Conservation (phyloP, 345 rosid genomes). For the Eucalyptus sp. region DNA sequence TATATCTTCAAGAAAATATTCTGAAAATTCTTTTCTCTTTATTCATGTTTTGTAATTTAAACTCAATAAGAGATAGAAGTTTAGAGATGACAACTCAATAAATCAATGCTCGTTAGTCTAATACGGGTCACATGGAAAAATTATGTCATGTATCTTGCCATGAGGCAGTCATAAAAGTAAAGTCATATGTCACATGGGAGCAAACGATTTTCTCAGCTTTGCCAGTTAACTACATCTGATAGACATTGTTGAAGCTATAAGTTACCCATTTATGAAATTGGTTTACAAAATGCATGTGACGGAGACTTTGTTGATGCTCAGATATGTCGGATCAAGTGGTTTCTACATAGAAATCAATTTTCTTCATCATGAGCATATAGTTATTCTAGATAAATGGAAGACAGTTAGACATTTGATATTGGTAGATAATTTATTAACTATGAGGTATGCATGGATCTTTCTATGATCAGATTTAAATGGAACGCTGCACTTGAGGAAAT, state of each 20-base stretch:
- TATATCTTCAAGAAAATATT: not conserved
- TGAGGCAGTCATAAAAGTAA: not conserved
- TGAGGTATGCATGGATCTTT: not conserved
- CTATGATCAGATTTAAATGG: not conserved
- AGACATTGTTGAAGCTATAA: no score
- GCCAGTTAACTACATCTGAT: not conserved
- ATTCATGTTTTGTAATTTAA: not conserved
- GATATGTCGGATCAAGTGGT: no score
- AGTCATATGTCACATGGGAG: not conserved
- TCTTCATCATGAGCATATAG: not conserved
- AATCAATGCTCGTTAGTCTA: not conserved
- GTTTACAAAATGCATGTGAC: no score
- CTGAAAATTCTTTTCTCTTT: not conserved
- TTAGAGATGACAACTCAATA: not conserved
- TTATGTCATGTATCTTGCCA: not conserved
- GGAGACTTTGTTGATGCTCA: no score
- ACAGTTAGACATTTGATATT: not conserved
- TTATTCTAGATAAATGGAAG: not conserved
- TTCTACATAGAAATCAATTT: no score
- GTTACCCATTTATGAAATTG: no score
- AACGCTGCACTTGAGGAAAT: not conserved
- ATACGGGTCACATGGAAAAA: not conserved
- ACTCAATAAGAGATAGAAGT: not conserved
- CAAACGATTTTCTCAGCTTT: not conserved
- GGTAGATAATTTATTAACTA: not conserved